Evolutionary conservation across 805 yeast species (phyloP).

Genomic region (Candida wancherniae): DNA sequence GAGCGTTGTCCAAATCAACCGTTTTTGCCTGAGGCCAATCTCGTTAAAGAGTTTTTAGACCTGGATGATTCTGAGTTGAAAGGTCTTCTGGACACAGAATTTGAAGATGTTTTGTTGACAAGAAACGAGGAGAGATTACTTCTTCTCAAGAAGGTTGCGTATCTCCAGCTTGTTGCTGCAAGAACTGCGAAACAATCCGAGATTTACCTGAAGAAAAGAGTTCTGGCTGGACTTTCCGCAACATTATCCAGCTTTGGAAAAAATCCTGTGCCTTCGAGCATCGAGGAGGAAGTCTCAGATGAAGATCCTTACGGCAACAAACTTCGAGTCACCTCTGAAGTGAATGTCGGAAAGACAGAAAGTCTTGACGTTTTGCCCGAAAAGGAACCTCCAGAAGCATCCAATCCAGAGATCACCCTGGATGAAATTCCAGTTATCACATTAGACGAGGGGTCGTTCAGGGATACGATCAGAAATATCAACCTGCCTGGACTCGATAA

Average conservation of each 20-base stretch:
- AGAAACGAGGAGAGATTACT: slow-evolving; percentile 61
- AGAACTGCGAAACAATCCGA: slow-evolving; percentile 39
- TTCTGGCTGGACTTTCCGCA: slow-evolving; percentile 27
- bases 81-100: slow-evolving; percentile 34
- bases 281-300: background rate
- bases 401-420: slow-evolving; percentile 15
- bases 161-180: slow-evolving; percentile 62
- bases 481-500: slow-evolving; percentile 33
- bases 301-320: slow-evolving; percentile 1
- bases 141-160: slow-evolving; percentile 64
- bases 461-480: slow-evolving; percentile 34
- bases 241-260: slow-evolving; percentile 5
- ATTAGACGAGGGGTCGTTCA: slow-evolving; percentile 40
- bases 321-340: slow-evolving; percentile 7
- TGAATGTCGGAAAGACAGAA: slow-evolving; percentile 9
- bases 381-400: slow-evolving; percentile 15
- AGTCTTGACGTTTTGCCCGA: slow-evolving; percentile 17
- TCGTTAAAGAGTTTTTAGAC: slow-evolving; percentile 52
- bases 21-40: slow-evolving; percentile 54
- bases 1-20: slow-evolving; percentile 25
- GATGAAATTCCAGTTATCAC: slow-evolving; percentile 30
- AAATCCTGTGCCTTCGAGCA: slow-evolving; percentile 1
- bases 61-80: slow-evolving; percentile 37
- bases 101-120: slow-evolving; percentile 33
- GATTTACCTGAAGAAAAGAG: slow-evolving; percentile 36